Conservation (phyloP, 768 basidiomycete species). For the Lactarius pseudohatsudake region DNA sequence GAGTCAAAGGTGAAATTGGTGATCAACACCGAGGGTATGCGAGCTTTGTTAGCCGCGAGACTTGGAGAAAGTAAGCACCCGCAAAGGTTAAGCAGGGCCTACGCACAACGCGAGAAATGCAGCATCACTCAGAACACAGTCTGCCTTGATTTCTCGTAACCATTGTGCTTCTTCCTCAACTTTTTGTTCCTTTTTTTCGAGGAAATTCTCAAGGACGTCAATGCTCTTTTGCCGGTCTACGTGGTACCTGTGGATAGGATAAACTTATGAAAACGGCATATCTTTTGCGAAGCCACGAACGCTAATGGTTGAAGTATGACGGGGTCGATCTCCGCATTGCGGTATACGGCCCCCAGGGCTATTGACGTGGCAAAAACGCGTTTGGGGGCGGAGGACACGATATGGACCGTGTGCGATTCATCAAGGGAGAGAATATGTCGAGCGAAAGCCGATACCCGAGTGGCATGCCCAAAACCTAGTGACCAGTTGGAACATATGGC, state of each 20-base stretch:
- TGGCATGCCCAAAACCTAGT: conserved; percentile 80
- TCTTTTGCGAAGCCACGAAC: conserved; percentile 42
- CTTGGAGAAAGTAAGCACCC: conserved; percentile 37
- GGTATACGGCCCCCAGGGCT: conserved; percentile 60
- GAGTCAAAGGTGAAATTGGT: conserved; percentile 88
- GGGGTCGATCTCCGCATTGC: conserved; percentile 73
- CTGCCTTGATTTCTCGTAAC: conserved; percentile 50
- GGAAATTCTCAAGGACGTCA: conserved; percentile 57
- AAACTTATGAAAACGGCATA: background rate
- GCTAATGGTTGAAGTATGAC: conserved; percentile 80
- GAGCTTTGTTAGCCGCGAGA: conserved; percentile 60
- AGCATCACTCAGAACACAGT: conserved; percentile 72
- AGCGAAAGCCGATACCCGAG: conserved; percentile 74
- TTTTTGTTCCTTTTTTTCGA: conserved; percentile 53
- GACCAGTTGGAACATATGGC: background rate
- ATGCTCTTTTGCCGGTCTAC: conserved; percentile 74
- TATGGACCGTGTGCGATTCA: conserved; percentile 50
- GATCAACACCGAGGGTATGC: conserved; percentile 68
- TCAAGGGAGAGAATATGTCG: conserved; percentile 53
- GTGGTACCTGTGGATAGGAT: conserved; percentile 49
- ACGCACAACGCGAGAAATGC: conserved; percentile 76
- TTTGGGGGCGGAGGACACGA: conserved; percentile 72
- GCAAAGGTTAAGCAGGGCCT: background rate
- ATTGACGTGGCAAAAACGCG: conserved; percentile 70
- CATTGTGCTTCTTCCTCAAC: conserved; percentile 57